phyloP scores from a whole-genome alignment of 2,329 filamentous ascomycete species.

The Chaetomiaceae sp. region DNA sequence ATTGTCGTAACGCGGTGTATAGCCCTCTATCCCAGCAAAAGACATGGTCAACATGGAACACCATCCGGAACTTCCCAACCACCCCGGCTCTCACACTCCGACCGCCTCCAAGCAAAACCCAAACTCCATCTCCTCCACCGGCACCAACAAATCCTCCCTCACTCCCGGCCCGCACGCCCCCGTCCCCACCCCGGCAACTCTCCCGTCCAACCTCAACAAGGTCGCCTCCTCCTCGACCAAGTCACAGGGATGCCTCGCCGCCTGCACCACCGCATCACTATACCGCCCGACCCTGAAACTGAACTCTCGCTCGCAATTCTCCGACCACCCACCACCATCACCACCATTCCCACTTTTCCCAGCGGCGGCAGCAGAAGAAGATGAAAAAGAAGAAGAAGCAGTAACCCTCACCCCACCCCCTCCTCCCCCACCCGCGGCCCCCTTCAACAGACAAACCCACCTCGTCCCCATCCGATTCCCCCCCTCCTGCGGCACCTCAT shows the following conservation, averaged over 20 bases:
- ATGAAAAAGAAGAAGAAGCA: no score
- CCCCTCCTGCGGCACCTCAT: constrained; percentile 66
- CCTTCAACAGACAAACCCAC: constrained; percentile 43
- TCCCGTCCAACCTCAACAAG: constrained; percentile 41
- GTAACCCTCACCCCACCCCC: constrained; percentile 31
- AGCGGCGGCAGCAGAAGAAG: no score
- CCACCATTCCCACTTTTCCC: constrained; percentile 8
- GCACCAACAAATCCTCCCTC: constrained; percentile 41
- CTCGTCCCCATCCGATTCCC: constrained; percentile 59
- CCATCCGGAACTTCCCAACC: no score
- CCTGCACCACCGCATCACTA: constrained; percentile 48
- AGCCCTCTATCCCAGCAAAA: no score
- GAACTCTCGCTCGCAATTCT: constrained; percentile 37
- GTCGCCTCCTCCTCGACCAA: constrained; percentile 46
- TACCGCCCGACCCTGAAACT: constrained; percentile 56
- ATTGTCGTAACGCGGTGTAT: no score
- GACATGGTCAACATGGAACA: constrained; percentile 5
- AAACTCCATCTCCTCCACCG: constrained; percentile 39
- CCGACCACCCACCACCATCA: constrained; percentile 34
- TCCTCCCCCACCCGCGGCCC: constrained; percentile 21
- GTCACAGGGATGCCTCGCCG: constrained; percentile 61
- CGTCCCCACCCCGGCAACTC: constrained; percentile 47
- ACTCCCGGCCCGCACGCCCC: constrained; percentile 48
- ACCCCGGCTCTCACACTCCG: background rate
- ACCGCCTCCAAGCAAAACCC: constrained; percentile 37